Evolutionary conservation across 1,284 basidiomycete species (phyloP).

Genomic region (Porodaedalea pini): DNA sequence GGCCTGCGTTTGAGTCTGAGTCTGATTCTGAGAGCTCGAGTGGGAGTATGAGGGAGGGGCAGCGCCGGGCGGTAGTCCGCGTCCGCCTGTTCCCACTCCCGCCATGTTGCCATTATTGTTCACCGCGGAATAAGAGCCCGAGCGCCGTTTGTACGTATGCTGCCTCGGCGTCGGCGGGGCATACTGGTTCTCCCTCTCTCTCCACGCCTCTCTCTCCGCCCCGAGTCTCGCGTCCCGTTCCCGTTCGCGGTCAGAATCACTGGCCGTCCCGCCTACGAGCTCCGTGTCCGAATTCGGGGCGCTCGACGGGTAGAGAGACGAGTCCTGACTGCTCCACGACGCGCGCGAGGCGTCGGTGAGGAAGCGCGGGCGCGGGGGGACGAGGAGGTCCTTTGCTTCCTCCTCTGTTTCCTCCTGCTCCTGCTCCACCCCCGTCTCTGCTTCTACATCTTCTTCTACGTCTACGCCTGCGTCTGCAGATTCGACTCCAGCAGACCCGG

Average conservation of each 20-base stretch:
- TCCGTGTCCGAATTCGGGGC: conserved; percentile 3
- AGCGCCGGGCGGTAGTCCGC: conserved; percentile 1
- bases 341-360: conserved; percentile 3
- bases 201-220: neutral
- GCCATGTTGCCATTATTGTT: too few species aligned
- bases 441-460: neutral
- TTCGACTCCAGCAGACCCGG: neutral
- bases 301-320: neutral
- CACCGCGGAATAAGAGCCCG: neutral
- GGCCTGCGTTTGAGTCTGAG: neutral
- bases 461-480: neutral
- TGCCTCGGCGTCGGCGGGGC: neutral
- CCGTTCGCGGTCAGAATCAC: neutral
- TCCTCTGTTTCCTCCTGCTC: neutral
- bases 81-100: neutral
- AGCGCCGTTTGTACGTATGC: neutral
- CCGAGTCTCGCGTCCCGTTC: neutral
- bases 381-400: neutral
- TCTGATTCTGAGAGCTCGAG: neutral
- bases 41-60: neutral
- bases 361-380: conserved; percentile 15
- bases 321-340: conserved; percentile 15
- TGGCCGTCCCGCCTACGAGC: neutral
- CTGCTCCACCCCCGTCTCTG: too few species aligned
- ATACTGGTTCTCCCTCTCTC: neutral